Conservation (phyloP, 129 eudicot genomes). For the carrot (Daucus carota) region DH1_v3.0 NC_030381.2:23376501-23377000, state of each 20-base stretch:
- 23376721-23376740: conserved; percentile 54
- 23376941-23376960: neutral
- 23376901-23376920: neutral
- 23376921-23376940: neutral
- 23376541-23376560: no score
- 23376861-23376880: neutral
- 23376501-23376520: neutral
- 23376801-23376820: conserved; percentile 89
- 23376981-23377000: conserved; percentile 88
- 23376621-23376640: neutral
- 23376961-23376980: conserved; percentile 95
- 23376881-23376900: neutral
- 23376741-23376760: conserved; percentile 88
- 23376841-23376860: conserved; percentile 43
- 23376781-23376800: conserved; percentile 98
- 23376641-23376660: neutral
- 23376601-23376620: neutral
- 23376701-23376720: neutral
- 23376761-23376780: conserved; percentile 79
- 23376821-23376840: conserved; percentile 81
- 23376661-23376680: neutral
- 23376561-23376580: no score
- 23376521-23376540: neutral
- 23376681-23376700: neutral
- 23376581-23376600: no score